Base-by-base conservation (phyloP, 2,329 filamentous ascomycete genomes). In the Calonectria ilicicola region DNA sequence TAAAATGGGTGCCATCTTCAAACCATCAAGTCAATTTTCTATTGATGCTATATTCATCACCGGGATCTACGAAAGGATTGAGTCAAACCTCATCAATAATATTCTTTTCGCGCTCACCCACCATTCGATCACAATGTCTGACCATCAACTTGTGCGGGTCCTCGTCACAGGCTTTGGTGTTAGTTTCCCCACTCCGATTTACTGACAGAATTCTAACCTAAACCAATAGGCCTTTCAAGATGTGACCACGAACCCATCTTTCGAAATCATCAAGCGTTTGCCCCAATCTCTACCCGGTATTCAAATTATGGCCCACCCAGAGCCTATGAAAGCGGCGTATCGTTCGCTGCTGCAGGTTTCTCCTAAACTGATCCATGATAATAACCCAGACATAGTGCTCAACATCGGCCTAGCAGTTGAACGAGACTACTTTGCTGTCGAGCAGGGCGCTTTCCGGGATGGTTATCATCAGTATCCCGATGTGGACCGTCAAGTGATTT, bases 381-480 rank as follows among this genome's bases (percentile, higher is more conserved):
- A 67, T n/a, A 58, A 46, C 7, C 49, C 65, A 2, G 51, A 67
- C 29, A 58, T 67, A 8, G 49, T 67, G 38, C 49, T 67, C 19
- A 49, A 67, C 8, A 27, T 67, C 38, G 65, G 65, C 7, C n/a
- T 67, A 38, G 65, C 65, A 8, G 49, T 67, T 1, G 49, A 67
- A 23, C 15, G 65, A 19, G 26, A 67, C 19, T 67, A 67, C 29
- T 67, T 56, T 60, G 65, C 65, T 9, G 49, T 67, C 5, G 65
- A 67, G 49, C 19, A 44, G 19, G 26, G 49, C 17, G 65, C 65
- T 3, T 60, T 17, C 47, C 49, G 65, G 5, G 65, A 67, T 46
- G 65, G 65, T 1, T 67, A 67, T 29, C 65, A 67, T n/a, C 65
- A 67, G 49, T 67, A 67, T 42, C 65, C 65, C 2, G 65, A 67